Percentiles rank a stretch among this genome's conserved stretches.
Evolutionary conservation across 1,139 yeast genomes (phyloP).

Genomic region (Geotrichum reessii): DNA sequence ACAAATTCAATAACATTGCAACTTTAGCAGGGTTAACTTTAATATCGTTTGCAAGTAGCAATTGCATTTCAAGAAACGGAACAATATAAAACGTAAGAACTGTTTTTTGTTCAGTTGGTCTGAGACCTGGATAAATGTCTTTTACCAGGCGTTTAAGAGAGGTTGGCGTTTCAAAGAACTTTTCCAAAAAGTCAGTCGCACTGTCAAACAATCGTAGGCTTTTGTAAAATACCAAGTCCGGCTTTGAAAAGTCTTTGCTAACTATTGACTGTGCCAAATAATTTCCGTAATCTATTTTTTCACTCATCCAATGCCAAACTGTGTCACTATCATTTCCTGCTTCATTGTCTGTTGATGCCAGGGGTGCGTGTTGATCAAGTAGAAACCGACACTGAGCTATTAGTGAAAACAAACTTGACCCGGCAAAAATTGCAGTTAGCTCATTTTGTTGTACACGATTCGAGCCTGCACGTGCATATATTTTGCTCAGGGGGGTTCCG

Average conservation of each 20-base stretch:
- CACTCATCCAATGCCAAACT: constrained; percentile 7
- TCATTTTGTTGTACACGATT: constrained; percentile 3
- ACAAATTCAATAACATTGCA: background rate
- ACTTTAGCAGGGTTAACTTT: background rate
- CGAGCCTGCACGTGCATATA: constrained; percentile 4
- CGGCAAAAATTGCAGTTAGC: constrained; percentile 9
- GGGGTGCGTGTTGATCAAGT: constrained; percentile 2
- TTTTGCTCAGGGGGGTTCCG: background rate
- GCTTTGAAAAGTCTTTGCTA: background rate
- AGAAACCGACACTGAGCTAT: constrained; percentile 3
- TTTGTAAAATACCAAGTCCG: constrained; percentile 6
- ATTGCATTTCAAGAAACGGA: constrained; percentile 8
- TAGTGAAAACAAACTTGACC: constrained; percentile 11
- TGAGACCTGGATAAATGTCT: background rate
- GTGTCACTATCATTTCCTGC: background rate
- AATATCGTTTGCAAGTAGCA: background rate
- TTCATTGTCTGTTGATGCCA: background rate
- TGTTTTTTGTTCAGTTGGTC: constrained; percentile 7
- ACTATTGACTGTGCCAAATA: constrained; percentile 2
- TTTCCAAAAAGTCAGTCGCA: background rate
- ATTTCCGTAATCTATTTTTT: constrained; percentile 4
- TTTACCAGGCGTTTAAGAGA: background rate
- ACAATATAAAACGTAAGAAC: constrained; percentile 9
- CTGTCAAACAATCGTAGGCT: background rate
- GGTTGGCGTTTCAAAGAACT: background rate